Base-by-base conservation (phyloP, 2,329 filamentous ascomycete species). In the Clonostachys sp. region DNA sequence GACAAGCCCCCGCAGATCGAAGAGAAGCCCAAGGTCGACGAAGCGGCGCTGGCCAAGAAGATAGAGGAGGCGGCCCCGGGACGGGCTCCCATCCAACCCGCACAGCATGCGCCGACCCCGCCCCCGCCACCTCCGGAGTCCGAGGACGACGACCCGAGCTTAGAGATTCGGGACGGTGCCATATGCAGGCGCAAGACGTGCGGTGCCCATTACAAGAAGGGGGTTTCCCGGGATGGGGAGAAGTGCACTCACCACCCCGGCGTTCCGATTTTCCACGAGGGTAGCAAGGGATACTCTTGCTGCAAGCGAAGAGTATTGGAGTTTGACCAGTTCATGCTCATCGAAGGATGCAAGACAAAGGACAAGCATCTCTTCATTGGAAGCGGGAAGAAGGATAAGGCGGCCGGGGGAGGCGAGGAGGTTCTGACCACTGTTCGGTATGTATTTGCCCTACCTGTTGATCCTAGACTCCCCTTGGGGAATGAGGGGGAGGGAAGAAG, bases 281-380 rank as follows among this genome's bases (percentile, higher is more conserved):
- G 94, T 35, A 95, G 89, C 71, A 99, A 99, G 74, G 94, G 94
- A 2, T 99, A 94, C 78, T 91, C 84, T 50, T 99, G 94, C 75
- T 99, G 94, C 73, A 97, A 97, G 80, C 78, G 90, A 58, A 81
- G 91, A 36, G 94, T 99, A 49, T 72, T 99, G 50, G 94, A 99
- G 63, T 99, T 99, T 67, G 91, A 99, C 65, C 87, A 97, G 67
- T 99, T 99, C 70, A 84, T 99, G 84, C 94, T 89, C 68, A 92
- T 99, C 50, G 84, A 88, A 57, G 94, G 94, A 2, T 99, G 94
- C 71, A 84, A 83, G 64, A 91, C 86, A 41, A 94, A 91, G 68
- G 73, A 77, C 41, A 77, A 80, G 50, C 94, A 99, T 73, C 68
- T 96, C 55, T 99, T 96, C 60, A 78, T 97, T 34, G 88, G 88